A percentile compares a stretch with the other conserved stretches of the same genome.
phyloP scores from a whole-genome alignment of 352 stramenopile species.

The Phytophthora pisi region DNA sequence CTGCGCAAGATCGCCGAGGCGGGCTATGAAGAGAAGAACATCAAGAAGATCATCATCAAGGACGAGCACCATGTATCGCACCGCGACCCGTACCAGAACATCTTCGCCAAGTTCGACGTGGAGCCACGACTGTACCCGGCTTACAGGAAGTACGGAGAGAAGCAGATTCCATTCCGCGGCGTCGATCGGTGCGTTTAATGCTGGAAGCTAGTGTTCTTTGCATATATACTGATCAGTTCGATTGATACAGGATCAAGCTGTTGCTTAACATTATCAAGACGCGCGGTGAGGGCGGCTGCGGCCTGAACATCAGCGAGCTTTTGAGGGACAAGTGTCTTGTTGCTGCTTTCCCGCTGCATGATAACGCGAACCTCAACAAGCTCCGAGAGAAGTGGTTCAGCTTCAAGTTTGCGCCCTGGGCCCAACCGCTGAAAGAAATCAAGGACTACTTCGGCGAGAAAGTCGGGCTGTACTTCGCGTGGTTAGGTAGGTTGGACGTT shows the following conservation, averaged over 20 bases:
- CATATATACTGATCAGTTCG: no score
- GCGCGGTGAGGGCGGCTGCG: conserved; percentile 62
- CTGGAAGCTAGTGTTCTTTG: no score
- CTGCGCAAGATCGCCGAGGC: conserved; percentile 60
- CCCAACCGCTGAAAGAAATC: conserved; percentile 63
- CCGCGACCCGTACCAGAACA: conserved; percentile 68
- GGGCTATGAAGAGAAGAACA: conserved; percentile 63
- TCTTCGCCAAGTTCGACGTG: conserved; percentile 83
- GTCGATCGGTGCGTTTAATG: conserved; percentile 52
- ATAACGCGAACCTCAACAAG: conserved; percentile 48
- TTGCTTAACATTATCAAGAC: conserved; percentile 74
- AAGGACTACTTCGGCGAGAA: conserved; percentile 90
- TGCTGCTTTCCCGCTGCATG: conserved; percentile 64
- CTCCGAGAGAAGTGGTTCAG: conserved; percentile 69
- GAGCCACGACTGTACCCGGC: conserved; percentile 60
- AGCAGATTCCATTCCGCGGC: conserved; percentile 75
- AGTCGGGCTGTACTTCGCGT: conserved; percentile 98
- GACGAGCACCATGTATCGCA: conserved; percentile 53
- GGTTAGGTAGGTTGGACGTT: conserved; percentile 74
- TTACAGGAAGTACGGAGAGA: conserved; percentile 75
- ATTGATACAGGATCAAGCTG: conserved; percentile 59
- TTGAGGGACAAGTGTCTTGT: conserved; percentile 65
- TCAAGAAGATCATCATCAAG: conserved; percentile 69
- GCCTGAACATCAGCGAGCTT: conserved; percentile 60
- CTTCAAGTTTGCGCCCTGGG: conserved; percentile 65